Percentiles rank a stretch among this genome's conserved stretches.
phyloP scores from a whole-genome alignment of 768 basidiomycete genomes.

The Candolleomyces efflorescens region DNA sequence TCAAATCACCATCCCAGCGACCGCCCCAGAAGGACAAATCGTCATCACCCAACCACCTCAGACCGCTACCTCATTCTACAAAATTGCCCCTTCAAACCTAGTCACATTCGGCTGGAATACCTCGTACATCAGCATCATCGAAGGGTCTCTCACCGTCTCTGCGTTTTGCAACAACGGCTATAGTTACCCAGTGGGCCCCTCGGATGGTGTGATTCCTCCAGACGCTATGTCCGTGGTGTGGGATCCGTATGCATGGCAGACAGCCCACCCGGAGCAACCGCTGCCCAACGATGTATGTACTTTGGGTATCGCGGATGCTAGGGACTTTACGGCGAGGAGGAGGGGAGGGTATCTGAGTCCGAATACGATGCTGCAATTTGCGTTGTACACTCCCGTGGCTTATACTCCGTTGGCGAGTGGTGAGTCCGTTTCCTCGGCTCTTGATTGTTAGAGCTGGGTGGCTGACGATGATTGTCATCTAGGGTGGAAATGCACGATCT shows the following conservation, averaged over 20 bases:
- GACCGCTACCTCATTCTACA: constrained; percentile 75
- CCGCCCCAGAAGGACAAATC: constrained; percentile 38
- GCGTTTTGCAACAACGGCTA: constrained; percentile 78
- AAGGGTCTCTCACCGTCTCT: constrained; percentile 66
- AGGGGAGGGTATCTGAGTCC: constrained; percentile 58
- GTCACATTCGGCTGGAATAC: constrained; percentile 90
- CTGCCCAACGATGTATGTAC: constrained; percentile 70
- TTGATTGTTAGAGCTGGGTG: background rate
- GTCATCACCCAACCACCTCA: constrained; percentile 73
- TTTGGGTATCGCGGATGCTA: constrained; percentile 62
- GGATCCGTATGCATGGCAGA: constrained; percentile 70
- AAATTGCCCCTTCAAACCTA: constrained; percentile 62
- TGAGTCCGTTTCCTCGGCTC: background rate
- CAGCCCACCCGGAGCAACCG: constrained; percentile 50
- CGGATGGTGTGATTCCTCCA: constrained; percentile 60
- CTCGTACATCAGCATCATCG: constrained; percentile 53
- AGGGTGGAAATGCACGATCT: constrained; percentile 11
- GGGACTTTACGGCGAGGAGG: constrained; percentile 54
- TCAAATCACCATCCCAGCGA: constrained; percentile 6
- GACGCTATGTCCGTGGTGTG: constrained; percentile 65
- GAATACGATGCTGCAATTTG: constrained; percentile 65
- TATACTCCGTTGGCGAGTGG: constrained; percentile 52
- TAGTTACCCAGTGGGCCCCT: constrained; percentile 77
- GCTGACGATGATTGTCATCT: background rate
- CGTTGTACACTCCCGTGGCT: constrained; percentile 66